Base-by-base conservation (phyloP, 768 basidiomycete genomes). In the Mycena venus region DNA sequence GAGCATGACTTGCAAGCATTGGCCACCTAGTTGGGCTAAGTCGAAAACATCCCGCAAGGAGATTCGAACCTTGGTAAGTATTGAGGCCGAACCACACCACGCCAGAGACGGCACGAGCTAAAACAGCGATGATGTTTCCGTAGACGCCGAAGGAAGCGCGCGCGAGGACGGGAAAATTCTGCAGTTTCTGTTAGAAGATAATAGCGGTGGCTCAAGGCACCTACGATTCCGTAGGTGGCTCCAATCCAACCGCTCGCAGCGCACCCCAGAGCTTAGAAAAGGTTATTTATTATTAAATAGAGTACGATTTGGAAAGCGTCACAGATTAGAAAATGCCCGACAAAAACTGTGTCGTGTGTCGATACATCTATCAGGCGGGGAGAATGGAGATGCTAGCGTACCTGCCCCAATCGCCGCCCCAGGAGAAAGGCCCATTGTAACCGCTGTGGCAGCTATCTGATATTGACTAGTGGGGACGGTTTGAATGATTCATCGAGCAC, bases 291-390 rank as follows among this genome's bases (percentile, higher is more conserved):
- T 51, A 25, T 49, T 17, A 3, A 15, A 58, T 17, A 58, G 7
- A 36, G 14, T 15, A 27, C 31, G 60, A 23, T 31, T n/a, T 4
- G 5, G 42, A 27, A 32, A 32, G 4, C 53, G 58, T 49, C 29
- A 77, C 73, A 77, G 21, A 78, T 73, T 44, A 78, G 40, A n/a
- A 75, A 17, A 61, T 78, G 75, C 4, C 78, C 78, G 19, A 78
- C 56, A 56, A 77, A 75, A 3, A 77, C 73, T 75, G 34, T 38
- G 14, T 34, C 14, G 14, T 14, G 3, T 11, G 32, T 38, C 27
- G 36, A 23, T 56, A 9, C 65, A 42, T 27, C 4, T 44, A 17
- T 27, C n/a, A 36, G 40, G 55, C 42, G 17, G 19, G 42, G 42
- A 44, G 42, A 44, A 17, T 44, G 42, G 42, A 44, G 17, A 44